phyloP scores from a whole-genome alignment of 495 filamentous ascomycete genomes.

The Thermochaetoides thermophila region DNA sequence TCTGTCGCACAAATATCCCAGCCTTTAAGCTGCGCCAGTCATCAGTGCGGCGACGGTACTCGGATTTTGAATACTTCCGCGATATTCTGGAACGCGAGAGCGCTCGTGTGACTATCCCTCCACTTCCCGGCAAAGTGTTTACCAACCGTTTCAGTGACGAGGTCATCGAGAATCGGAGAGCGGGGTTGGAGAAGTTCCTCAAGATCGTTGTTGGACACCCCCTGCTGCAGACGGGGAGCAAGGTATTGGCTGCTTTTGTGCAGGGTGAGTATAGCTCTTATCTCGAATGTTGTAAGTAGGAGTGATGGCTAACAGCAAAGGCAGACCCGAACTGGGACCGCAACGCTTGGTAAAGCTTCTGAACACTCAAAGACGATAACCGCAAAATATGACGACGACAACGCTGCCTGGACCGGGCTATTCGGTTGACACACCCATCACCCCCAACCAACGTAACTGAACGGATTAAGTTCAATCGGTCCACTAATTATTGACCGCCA shows the following conservation, averaged over 20 bases:
- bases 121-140: conserved; percentile 92
- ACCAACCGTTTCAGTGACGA: conserved; percentile 97
- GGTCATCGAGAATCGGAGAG: conserved; percentile 88
- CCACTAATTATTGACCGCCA: no score
- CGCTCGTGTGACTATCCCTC: conserved; percentile 88
- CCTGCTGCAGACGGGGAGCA: conserved; percentile 90
- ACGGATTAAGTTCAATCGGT: no score
- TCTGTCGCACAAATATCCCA: conserved; percentile 95
- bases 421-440: no score
- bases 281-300: no score
- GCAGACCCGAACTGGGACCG: conserved; percentile 66
- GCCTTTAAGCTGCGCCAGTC: conserved; percentile 84
- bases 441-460: no score
- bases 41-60: conserved; percentile 81
- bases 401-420: background rate
- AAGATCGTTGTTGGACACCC: conserved; percentile 97
- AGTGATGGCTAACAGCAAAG: no score
- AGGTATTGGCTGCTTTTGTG: conserved; percentile 88
- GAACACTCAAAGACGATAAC: no score
- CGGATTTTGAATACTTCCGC: conserved; percentile 96
- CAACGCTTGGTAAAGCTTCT: conserved; percentile 59
- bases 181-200: conserved; percentile 86
- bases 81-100: conserved; percentile 94
- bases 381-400: background rate
- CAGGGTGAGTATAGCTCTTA: conserved; percentile 57